A percentile compares a stretch with the other conserved stretches of the same genome.
Conservation (phyloP, 1,284 basidiomycete species). For the Coniferiporia weirii region DNA sequence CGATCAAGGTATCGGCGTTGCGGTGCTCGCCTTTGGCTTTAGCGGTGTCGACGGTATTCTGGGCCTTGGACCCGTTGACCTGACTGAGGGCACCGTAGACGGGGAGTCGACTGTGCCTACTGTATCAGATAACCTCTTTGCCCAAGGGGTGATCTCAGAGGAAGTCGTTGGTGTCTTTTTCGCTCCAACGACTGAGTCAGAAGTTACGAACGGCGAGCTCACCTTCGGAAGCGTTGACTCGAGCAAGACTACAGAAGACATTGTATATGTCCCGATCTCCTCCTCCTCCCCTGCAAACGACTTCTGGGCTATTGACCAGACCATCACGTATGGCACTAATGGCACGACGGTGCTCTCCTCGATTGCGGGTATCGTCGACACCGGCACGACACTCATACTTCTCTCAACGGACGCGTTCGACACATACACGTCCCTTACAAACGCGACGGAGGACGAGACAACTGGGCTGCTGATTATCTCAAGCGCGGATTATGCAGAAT, state of each 20-base stretch:
- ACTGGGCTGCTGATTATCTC: constrained; percentile 19
- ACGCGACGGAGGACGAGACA: constrained; percentile 16
- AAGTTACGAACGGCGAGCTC: constrained; percentile 23
- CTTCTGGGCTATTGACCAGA: constrained; percentile 34
- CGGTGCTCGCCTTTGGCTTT: constrained; percentile 17
- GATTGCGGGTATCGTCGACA: constrained; percentile 26
- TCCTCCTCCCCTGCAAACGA: constrained; percentile 24
- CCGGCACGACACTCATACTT: constrained; percentile 20
- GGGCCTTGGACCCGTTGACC: constrained; percentile 22
- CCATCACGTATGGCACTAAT: constrained; percentile 23
- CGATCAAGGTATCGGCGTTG: constrained; percentile 21
- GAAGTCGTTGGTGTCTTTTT: constrained; percentile 24
- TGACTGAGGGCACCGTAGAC: constrained; percentile 22
- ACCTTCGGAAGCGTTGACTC: constrained; percentile 23
- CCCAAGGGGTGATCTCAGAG: constrained; percentile 21
- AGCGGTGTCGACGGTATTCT: constrained; percentile 20
- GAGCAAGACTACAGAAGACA: constrained; percentile 19
- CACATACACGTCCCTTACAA: constrained; percentile 17
- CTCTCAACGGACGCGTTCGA: constrained; percentile 20
- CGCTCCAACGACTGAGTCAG: constrained; percentile 18
- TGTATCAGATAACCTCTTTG: constrained; percentile 23
- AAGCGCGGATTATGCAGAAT: constrained; percentile 9
- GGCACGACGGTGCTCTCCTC: constrained; percentile 17
- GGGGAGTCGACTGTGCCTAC: constrained; percentile 21
- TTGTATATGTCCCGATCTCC: constrained; percentile 14